Base-by-base conservation (phyloP, 1,284 basidiomycete species). In the Somion occarium region DNA sequence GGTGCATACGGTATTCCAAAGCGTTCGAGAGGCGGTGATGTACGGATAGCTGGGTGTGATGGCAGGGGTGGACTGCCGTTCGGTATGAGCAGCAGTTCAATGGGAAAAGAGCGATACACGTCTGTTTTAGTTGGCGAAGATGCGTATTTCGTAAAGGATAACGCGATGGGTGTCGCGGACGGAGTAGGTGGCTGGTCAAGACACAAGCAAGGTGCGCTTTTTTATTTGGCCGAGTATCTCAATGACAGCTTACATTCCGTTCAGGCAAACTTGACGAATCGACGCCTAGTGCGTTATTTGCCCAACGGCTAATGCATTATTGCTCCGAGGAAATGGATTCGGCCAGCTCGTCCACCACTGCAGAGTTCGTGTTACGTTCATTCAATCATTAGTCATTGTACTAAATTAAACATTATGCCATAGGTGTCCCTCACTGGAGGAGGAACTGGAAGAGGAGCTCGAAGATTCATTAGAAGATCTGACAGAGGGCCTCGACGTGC, bases 111-210 rank as follows among this genome's bases (percentile, higher is more conserved):
- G 3, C 67, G 75, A 30, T 66, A 68, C 37, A 64, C 73, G 3
- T 79, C 88, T 0, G 85, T 89, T 0, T 86, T 89, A 62, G 85
- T 93, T 5, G 91, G 90, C 48, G 89, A 93, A 63, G 89, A 93
- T 61, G 86, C 88, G 7, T 95, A 93, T 64, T 94, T 95, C 57
- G 72, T 94, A 3, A 73, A 84, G 7, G 79, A 81, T 53, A 89
- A 93, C 59, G 88, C 90, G 4, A 83, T 94, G 69, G 92, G 91
- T 15, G 87, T 94, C 2, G 91, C 91, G 9, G 91, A 94, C 63
- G 91, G 91, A 26, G 92, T 94, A 0, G 92, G 92, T 1, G 92
- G 92, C 1, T 94, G 91, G 91, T 77, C 84, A 12, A 59, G 56
- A 46, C 56, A 57, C n/a, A 76, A 73, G 38, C 56, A 63, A 51